Conservation (phyloP, 805 yeast genomes). For the Candida railenensis region DNA sequence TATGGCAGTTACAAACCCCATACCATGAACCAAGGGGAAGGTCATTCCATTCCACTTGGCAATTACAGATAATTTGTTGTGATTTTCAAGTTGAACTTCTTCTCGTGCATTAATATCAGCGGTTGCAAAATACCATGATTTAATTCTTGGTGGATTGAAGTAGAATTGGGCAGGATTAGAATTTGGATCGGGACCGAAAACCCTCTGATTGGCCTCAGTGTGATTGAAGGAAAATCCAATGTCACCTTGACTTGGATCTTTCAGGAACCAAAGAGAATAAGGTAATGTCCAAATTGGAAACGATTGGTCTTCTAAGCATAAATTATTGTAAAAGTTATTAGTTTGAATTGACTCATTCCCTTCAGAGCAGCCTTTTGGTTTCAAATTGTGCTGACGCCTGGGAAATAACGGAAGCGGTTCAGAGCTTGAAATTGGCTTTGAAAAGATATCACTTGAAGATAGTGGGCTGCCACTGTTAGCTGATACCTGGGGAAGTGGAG, state of each 20-base stretch:
- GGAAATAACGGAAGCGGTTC: constrained; percentile 47
- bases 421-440: constrained; percentile 38
- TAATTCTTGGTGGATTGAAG: constrained; percentile 66
- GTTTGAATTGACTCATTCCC: constrained; percentile 56
- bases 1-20: constrained; percentile 74
- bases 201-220: constrained; percentile 56
- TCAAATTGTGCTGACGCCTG: constrained; percentile 28
- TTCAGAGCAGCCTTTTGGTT: constrained; percentile 30
- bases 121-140: constrained; percentile 51
- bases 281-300: constrained; percentile 83
- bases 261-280: constrained; percentile 68
- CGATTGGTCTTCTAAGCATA: constrained; percentile 64
- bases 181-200: constrained; percentile 64
- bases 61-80: constrained; percentile 31
- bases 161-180: constrained; percentile 55
- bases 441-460: constrained; percentile 32
- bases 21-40: constrained; percentile 74
- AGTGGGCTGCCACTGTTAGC: background rate
- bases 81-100: constrained; percentile 22
- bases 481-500: background rate
- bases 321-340: constrained; percentile 75
- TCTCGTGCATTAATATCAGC: constrained; percentile 19
- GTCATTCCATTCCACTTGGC: constrained; percentile 38
- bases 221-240: constrained; percentile 71
- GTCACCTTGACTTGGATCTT: constrained; percentile 37